These are phyloP conservation scores for Ammopiptanthus mongolicus DNA, from an alignment of 306 rosid genomes.

Conservation along the genomic window DNA sequence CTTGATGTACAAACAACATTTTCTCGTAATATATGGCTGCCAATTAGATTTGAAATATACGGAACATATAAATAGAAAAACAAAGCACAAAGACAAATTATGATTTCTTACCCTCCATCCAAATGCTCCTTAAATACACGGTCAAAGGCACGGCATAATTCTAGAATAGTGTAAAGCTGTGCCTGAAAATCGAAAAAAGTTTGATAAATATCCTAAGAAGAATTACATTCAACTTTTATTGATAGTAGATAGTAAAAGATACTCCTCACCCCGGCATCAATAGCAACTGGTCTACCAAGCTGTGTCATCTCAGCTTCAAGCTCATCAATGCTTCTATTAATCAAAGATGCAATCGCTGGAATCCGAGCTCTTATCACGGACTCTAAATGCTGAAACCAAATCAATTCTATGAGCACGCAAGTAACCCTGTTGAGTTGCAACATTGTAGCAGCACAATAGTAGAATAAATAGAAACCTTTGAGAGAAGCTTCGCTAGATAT, in stretches of 20 bases:
- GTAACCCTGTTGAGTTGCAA: not conserved
- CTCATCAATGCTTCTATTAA: constrained; percentile 78
- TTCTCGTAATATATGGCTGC: no score
- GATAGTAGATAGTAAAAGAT: not conserved
- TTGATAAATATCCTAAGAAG: not conserved
- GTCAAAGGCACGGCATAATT: constrained; percentile 85
- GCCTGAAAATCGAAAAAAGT: constrained; percentile 47
- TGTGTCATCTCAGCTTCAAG: constrained; percentile 83
- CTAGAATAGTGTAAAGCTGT: constrained; percentile 77
- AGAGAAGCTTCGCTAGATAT: constrained; percentile 91
- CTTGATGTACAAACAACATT: no score
- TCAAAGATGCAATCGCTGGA: constrained; percentile 73
- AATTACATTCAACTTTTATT: not conserved
- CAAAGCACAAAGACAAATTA: not conserved
- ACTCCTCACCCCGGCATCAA: constrained; percentile 90
- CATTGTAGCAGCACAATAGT: not conserved
- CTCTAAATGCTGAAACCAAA: constrained; percentile 78
- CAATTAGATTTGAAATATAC: not conserved
- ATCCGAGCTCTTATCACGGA: constrained; percentile 73
- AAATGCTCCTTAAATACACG: constrained; percentile 87
- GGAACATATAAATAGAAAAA: not conserved
- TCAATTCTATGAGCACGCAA: constrained; percentile 5
- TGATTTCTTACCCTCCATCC: constrained; percentile 79
- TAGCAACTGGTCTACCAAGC: constrained; percentile 82
- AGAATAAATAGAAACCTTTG: constrained; percentile 54